Base-by-base conservation (phyloP, 768 basidiomycete genomes). In the Heimioporus sp. region DNA sequence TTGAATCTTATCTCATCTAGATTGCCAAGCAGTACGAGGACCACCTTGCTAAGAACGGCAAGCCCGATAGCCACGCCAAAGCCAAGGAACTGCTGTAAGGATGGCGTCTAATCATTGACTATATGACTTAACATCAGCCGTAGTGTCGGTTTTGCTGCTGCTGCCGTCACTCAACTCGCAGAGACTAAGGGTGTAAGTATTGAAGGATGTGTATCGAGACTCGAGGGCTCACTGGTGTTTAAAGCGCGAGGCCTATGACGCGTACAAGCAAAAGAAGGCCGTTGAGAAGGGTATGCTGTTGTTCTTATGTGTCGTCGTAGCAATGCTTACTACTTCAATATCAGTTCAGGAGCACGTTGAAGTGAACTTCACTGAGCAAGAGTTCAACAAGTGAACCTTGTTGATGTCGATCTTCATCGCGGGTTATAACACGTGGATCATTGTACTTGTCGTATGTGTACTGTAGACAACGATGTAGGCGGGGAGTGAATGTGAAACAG, bases 71-170 rank as follows among this genome's bases (percentile, higher is more conserved):
- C 7, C 63, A 67, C 17, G 60, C 62, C 21, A 8, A 40, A 48
- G 65, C 65, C 39, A 58, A 67, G 43, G 55, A 63, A 17, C 0
- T 67, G 16, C 0, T 57, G 64, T 61, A 28, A 49, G 64, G n/a
- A 19, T n/a, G 7, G 9, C 6, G 4, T 4, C 41, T 42, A 5
- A 6, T 38, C 19, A 2, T 21, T 2, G 13, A 44, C 21, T 28
- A 51, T 35, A 13, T 49, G 15, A 58, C 10, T 13, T 43, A 6
- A 36, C 20, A 5, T 36, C 32, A 5, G 38, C 13, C 15, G 4
- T 30, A 60, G 56, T 4, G 56, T 48, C 24, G 51, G 30, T 10
- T 24, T 57, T 10, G 37, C 42, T 32, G 53, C n/a, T 42, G 53
- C 48, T 7, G 53, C 46, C 16, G 24, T 10, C 19, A 44, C 40